Evolutionary conservation across 202 grass and related monocot species (phyloP).

Genomic region (Panicum virgatum): DNA sequence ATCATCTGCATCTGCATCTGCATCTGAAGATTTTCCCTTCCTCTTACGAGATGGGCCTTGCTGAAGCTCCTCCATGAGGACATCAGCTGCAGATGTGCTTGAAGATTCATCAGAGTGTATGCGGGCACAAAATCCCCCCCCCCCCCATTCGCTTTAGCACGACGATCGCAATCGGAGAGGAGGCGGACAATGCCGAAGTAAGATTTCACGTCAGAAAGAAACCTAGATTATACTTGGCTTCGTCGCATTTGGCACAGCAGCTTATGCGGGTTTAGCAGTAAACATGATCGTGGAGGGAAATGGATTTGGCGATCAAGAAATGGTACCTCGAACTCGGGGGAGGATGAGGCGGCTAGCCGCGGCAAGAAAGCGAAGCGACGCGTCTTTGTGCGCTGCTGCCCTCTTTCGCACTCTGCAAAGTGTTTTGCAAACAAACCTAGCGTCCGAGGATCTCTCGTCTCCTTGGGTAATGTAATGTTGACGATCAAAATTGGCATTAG

Average conservation of each 20-base stretch:
- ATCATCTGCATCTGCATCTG: background rate
- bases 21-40: slow-evolving; percentile 7
- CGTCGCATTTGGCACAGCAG: background rate
- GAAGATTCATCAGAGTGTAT: slow-evolving; percentile 2
- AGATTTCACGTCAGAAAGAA: background rate
- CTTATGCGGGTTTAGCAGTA: background rate
- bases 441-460: too few relatives aligned
- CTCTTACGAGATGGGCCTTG: background rate
- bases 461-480: too few relatives aligned
- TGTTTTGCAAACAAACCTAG: too few relatives aligned
- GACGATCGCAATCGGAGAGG: background rate
- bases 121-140: background rate
- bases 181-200: too few relatives aligned
- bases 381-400: background rate
- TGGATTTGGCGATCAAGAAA: background rate
- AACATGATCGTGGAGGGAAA: background rate
- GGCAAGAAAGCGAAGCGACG: background rate
- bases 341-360: background rate
- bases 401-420: background rate
- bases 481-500: too few relatives aligned
- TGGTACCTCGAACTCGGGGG: slow-evolving; percentile 1
- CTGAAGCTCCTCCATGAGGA: background rate
- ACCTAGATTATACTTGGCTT: background rate
- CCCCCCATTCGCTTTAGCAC: background rate
- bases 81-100: background rate